These are phyloP conservation scores for Pueraria montana DNA, from an alignment of 306 rosid genomes.

Conservation along the genomic window DNA sequence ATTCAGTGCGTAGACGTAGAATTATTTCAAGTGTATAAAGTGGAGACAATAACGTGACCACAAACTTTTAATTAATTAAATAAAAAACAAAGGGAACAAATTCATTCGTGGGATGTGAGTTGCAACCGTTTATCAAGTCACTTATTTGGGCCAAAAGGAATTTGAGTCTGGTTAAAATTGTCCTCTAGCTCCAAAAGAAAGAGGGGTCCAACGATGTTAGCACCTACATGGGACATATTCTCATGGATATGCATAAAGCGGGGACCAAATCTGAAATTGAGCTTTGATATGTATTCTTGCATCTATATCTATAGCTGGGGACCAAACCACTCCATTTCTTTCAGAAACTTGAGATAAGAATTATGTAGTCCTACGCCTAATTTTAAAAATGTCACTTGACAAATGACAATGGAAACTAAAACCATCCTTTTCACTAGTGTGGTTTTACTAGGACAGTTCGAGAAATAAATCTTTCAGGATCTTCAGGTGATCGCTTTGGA, in stretches of 20 bases:
- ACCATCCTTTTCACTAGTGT: not conserved
- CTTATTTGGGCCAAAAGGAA: not conserved
- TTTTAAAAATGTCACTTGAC: not conserved
- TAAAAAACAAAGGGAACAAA: not conserved
- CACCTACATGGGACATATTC: no score
- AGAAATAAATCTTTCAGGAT: not conserved
- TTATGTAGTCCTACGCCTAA: not conserved
- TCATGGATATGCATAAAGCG: no score
- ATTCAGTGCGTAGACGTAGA: no score
- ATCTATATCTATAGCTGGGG: not conserved
- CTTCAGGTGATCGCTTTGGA: not conserved
- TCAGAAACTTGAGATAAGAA: not conserved
- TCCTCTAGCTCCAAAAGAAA: not conserved
- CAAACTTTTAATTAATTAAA: not conserved
- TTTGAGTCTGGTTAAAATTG: not conserved
- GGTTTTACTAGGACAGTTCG: not conserved
- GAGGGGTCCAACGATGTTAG: no score
- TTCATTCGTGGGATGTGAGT: not conserved
- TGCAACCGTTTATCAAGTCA: not conserved
- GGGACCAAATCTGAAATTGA: not conserved
- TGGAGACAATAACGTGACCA: not conserved
- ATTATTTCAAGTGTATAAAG: no score
- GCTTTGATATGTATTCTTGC: not conserved
- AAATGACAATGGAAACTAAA: not conserved
- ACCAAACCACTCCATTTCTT: not conserved